Base-by-base conservation (phyloP, 345 rosid species). In the Linum lewisii region DNA sequence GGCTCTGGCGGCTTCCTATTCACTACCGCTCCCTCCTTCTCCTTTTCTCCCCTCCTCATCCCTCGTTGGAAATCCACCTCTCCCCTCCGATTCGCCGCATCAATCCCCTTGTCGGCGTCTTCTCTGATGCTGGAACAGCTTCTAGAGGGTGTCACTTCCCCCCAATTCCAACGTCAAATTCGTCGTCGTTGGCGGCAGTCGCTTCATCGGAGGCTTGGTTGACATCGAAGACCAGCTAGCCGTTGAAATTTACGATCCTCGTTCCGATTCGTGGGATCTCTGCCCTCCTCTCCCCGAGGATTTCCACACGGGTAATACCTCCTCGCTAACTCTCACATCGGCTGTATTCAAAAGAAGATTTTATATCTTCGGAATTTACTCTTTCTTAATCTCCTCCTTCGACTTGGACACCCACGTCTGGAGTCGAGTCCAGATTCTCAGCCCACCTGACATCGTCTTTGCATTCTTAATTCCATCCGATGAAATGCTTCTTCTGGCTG, bases 221-320 rank as follows among this genome's bases (percentile, higher is more conserved):
- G 90, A 90, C 62, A 85, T 87, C 26, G 95, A 84, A 62, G 97
- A 90, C 24, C 63, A 83, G 0, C 24, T 79, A 62, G 82, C 87
- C 20, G 94, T 87, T 20, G 94, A 90, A 58, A 73, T 90, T 23
- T 87, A 85, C 23, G 78, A 90, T 42, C 83, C 91, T 0, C 21
- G 29, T 45, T 71, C 26, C 7, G 85, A 82, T 59, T 78, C 81
- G 8, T 90, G 95, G 97, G 80, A 84, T 53, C 70, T 83, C 2
- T 76, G 83, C 61, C 78, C 88, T 0, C 91, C 97, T 60, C 77
- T 87, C 19, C 95, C 97, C 5, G 77, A 82, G 1, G 89, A 79
- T 63, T 90, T 87, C 69, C 66, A 72, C 57, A 82, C 84, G 0
- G 86, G 83, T 13, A 69, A 77, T 26, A 26, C 32, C 63, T 79